These are phyloP conservation scores for Camellia japonica DNA, from an alignment of 148 eudicot genomes.

Conservation along the genomic window DNA sequence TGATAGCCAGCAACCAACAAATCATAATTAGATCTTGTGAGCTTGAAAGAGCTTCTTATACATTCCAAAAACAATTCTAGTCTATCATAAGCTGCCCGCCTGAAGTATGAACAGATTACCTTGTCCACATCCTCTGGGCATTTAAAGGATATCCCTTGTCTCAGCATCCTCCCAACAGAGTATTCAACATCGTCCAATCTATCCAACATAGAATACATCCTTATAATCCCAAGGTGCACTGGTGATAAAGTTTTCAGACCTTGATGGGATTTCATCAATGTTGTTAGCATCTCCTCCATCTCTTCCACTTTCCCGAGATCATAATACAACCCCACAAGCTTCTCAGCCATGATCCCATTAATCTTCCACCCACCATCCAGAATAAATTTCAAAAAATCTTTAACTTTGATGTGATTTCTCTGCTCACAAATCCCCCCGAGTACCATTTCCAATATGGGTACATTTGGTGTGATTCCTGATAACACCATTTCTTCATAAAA, in stretches of 20 bases:
- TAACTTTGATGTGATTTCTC: constrained; percentile 23
- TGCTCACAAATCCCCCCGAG: constrained; percentile 33
- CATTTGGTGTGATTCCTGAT: constrained; percentile 40
- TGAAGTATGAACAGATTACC: constrained; percentile 42
- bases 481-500: constrained; percentile 44
- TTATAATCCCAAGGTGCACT: constrained; percentile 35
- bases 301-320: constrained; percentile 31
- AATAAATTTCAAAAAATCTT: constrained; percentile 29
- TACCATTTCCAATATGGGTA: constrained; percentile 32
- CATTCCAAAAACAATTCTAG: constrained; percentile 42
- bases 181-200: constrained; percentile 55
- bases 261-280: constrained; percentile 27
- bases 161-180: constrained; percentile 55
- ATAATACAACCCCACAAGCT: constrained; percentile 29
- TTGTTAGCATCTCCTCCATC: constrained; percentile 38
- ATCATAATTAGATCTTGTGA: constrained; percentile 38
- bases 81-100: constrained; percentile 47
- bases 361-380: constrained; percentile 26
- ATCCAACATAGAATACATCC: constrained; percentile 37
- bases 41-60: constrained; percentile 31
- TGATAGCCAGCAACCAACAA: constrained; percentile 43
- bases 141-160: constrained; percentile 34
- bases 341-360: constrained; percentile 20
- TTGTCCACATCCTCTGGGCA: constrained; percentile 36
- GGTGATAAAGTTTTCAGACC: constrained; percentile 26